Conservation (phyloP, 225 moss, liverwort and hornwort genomes). For the Lunularia cruciata region DNA sequence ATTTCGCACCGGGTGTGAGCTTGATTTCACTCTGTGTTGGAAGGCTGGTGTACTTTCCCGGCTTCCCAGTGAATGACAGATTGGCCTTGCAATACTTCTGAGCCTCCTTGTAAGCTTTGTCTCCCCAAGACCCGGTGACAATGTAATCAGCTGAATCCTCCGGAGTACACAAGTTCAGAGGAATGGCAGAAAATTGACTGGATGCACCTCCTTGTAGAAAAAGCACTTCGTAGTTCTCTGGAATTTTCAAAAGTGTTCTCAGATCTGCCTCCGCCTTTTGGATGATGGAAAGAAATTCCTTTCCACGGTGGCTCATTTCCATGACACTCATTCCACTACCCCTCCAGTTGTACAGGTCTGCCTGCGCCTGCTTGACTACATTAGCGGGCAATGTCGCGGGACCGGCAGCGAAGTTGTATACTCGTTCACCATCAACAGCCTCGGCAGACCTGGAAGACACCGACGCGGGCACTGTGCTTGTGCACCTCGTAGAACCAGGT, state of each 20-base stretch:
- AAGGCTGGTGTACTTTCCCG: slow-evolving; percentile 80
- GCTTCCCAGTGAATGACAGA: slow-evolving; percentile 88
- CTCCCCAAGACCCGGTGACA: slow-evolving; percentile 97
- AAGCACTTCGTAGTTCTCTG: slow-evolving; percentile 80
- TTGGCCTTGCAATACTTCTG: slow-evolving; percentile 84
- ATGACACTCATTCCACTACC: slow-evolving; percentile 97
- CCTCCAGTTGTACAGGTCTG: slow-evolving; percentile 83
- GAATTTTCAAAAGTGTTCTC: slow-evolving; percentile 73
- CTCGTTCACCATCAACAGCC: slow-evolving; percentile 55
- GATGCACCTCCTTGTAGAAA: slow-evolving; percentile 95
- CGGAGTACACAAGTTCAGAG: slow-evolving; percentile 69
- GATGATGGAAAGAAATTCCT: slow-evolving; percentile 83
- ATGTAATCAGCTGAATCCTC: slow-evolving; percentile 78
- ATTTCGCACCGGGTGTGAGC: slow-evolving; percentile 79
- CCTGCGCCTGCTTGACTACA: slow-evolving; percentile 91
- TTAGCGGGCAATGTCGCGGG: slow-evolving; percentile 86
- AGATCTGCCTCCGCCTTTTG: slow-evolving; percentile 92
- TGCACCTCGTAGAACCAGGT: slow-evolving; percentile 45
- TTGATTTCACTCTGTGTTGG: slow-evolving; percentile 66
- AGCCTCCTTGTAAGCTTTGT: slow-evolving; percentile 94
- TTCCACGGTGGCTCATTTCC: slow-evolving; percentile 95
- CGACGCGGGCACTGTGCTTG: slow-evolving; percentile 48
- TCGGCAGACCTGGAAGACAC: slow-evolving; percentile 41
- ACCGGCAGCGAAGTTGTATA: slow-evolving; percentile 96
- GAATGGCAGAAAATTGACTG: slow-evolving; percentile 78